phyloP scores from a whole-genome alignment of 495 filamentous ascomycete genomes.

The Terfezia boudieri region DNA sequence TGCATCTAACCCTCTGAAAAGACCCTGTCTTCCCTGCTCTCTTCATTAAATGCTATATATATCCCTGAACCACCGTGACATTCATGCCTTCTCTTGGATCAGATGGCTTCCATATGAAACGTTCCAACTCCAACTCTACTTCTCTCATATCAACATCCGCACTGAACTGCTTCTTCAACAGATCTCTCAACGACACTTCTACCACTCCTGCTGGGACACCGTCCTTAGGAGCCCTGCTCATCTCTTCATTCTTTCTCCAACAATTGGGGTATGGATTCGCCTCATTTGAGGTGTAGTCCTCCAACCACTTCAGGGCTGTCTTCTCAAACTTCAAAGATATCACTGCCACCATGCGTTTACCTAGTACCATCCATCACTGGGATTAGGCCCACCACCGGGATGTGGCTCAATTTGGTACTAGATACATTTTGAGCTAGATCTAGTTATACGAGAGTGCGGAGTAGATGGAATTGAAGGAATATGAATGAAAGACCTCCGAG shows the following conservation, averaged over 20 bases:
- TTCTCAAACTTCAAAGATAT: not conserved
- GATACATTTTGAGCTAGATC: too few species aligned
- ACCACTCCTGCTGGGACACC: not conserved
- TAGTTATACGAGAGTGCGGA: too few species aligned
- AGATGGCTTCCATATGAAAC: not conserved
- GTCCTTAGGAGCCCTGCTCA: not conserved
- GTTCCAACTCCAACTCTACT: not conserved
- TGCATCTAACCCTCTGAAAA: too few species aligned
- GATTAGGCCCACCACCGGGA: too few species aligned
- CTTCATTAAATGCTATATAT: too few species aligned
- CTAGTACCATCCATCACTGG: too few species aligned
- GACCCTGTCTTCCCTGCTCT: too few species aligned
- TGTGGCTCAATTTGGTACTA: too few species aligned
- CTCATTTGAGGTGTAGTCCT: not conserved
- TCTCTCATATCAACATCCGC: not conserved
- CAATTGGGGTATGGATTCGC: not conserved
- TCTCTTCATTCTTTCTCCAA: not conserved
- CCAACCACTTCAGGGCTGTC: not conserved
- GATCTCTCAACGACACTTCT: not conserved
- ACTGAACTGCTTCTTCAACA: not conserved
- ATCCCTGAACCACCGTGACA: not conserved
- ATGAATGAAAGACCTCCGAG: too few species aligned
- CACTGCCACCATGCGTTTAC: not conserved
- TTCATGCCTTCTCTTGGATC: not conserved
- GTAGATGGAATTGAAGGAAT: too few species aligned